Base-by-base conservation (phyloP, 2,329 filamentous ascomycete species). In the Phoma herbarum region DNA sequence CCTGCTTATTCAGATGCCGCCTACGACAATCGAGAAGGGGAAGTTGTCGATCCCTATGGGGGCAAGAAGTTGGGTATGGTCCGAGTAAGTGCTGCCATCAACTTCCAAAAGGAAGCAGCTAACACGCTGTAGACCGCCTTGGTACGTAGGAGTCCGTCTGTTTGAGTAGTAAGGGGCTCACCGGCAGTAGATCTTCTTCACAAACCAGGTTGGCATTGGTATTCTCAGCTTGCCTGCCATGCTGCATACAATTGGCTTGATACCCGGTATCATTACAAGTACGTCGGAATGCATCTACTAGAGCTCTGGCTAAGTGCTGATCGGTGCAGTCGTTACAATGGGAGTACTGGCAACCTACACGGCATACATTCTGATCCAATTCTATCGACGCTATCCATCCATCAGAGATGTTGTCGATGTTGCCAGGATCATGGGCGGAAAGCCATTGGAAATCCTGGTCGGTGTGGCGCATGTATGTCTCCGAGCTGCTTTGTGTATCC, bases 171-270 rank as follows among this genome's bases (percentile, higher is more conserved):
- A 23, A 10, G 22, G 28, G 7, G 22, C 29, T 52, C 10, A 52
- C 20, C 11, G 2, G 10, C 12, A 26, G 2, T 26, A 52, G 49
- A 66, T 64, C 35, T 62, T 53, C 45, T 57, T 64, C 54, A 65
- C 62, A 3, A 67, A 65, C 31, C 62, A 67, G 26, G 62, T 67
- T 4, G 63, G 65, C 4, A 64, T 67, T 11, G 63, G 65, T 1
- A 66, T 67, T 23, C 57, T 67, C 18, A 62, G 61, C 22, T 22
- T 67, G 5, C 65, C 63, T 12, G 51, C 63, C 11, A 57, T 57
- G 23, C n/a, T 67, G 54, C 61, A 67, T 11, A 67, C 65, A 11
- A 45, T 67, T 2, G 65, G 65, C 5, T 42, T 65, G 9, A 63
- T 67, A 5, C 65, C 65, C 2, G 59, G 65, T 7, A 62, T 63